These are phyloP conservation scores for Diaporthe sp. DNA, from an alignment of 2,329 filamentous ascomycete species.

Conservation along the genomic window DNA sequence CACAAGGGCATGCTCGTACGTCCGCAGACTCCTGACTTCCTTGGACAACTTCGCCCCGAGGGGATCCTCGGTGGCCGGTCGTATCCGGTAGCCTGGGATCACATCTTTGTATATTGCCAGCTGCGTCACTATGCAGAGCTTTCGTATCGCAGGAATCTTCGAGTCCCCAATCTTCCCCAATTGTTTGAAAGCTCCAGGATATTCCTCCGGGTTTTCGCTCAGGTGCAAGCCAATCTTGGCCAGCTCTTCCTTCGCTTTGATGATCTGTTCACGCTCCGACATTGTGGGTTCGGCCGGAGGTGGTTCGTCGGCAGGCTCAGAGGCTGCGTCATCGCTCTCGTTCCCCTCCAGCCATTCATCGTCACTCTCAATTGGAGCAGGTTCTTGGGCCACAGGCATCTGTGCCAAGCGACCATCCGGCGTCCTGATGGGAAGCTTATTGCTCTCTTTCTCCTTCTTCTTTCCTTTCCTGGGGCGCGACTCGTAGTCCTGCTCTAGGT, in stretches of 20 bases:
- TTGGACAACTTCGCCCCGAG: slow-evolving; percentile 87
- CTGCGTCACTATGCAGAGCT: slow-evolving; percentile 88
- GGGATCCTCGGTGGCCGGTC: slow-evolving; percentile 81
- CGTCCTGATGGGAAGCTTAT: slow-evolving; percentile 87
- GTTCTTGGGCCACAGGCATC: slow-evolving; percentile 63
- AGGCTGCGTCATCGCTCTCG: slow-evolving; percentile 65
- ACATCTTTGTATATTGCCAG: slow-evolving; percentile 94
- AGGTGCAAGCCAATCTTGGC: slow-evolving; percentile 84
- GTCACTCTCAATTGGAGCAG: slow-evolving; percentile 70
- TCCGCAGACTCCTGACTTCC: slow-evolving; percentile 84
- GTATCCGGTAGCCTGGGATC: slow-evolving; percentile 96
- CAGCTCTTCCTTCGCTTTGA: slow-evolving; percentile 91
- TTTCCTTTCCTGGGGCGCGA: slow-evolving; percentile 79
- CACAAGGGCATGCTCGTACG: slow-evolving; percentile 90
- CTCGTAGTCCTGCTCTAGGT: slow-evolving; percentile 94
- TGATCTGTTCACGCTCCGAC: slow-evolving; percentile 82
- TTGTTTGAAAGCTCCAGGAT: slow-evolving; percentile 82
- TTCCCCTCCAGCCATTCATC: slow-evolving; percentile 74
- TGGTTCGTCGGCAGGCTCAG: slow-evolving; percentile 55
- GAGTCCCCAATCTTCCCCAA: slow-evolving; percentile 81
- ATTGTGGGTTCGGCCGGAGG: slow-evolving; percentile 71
- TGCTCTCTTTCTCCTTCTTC: slow-evolving; percentile 80
- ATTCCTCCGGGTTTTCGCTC: slow-evolving; percentile 94
- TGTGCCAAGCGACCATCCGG: slow-evolving; percentile 77
- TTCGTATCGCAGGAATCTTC: slow-evolving; percentile 80